These are phyloP conservation scores for Solanum chacoense DNA, from an alignment of 305 asterid species.

Conservation along the genomic window DNA sequence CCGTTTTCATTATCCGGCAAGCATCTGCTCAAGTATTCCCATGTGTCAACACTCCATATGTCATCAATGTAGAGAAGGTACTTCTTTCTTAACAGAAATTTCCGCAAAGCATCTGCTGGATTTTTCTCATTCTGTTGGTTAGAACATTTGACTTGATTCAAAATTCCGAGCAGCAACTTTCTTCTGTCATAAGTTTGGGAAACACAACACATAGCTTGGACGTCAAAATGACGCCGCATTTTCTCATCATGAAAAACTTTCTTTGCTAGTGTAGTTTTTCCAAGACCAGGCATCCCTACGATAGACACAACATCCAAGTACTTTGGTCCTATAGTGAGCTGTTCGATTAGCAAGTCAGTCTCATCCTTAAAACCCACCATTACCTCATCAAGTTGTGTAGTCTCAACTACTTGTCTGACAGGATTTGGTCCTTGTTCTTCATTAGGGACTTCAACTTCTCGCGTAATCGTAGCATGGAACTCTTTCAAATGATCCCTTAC, in stretches of 20 bases:
- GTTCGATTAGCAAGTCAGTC: background rate
- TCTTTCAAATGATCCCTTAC: background rate
- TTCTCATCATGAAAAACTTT: background rate
- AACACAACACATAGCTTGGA: constrained; percentile 10
- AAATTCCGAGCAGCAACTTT: constrained; percentile 3
- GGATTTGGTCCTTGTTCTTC: background rate
- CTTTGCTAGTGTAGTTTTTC: constrained; percentile 20
- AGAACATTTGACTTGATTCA: background rate
- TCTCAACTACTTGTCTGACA: background rate
- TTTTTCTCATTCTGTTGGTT: background rate
- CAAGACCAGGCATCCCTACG: constrained; percentile 22
- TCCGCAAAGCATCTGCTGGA: background rate
- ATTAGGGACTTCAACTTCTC: background rate
- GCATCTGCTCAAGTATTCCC: background rate
- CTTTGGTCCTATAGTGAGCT: background rate
- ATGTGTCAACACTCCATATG: constrained; percentile 6
- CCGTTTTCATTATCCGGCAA: background rate
- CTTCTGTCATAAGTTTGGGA: constrained; percentile 6
- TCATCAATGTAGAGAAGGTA: constrained; percentile 17
- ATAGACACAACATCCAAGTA: background rate
- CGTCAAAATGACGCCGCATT: background rate
- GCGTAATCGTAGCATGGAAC: background rate
- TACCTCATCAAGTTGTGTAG: background rate
- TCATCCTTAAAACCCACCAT: background rate
- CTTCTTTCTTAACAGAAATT: background rate